Percentiles rank a stretch among this genome's conserved stretches.
These are phyloP conservation scores for Chenopodium berlandieri DNA, from an alignment of 148 eudicot species.

Conservation along the genomic window DNA sequence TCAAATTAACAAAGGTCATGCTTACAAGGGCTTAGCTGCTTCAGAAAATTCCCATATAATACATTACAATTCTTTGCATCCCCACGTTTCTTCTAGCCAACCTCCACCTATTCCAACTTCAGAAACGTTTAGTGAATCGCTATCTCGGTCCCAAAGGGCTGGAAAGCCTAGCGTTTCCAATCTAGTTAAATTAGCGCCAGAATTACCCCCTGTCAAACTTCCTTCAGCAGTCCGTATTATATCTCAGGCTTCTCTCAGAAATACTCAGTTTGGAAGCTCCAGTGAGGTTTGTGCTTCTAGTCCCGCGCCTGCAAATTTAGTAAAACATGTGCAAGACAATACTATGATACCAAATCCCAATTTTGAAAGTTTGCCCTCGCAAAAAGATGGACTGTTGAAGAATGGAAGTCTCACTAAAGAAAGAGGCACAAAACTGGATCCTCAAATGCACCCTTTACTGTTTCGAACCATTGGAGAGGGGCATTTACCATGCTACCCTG, in stretches of 20 bases:
- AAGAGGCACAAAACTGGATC: conserved; percentile 44
- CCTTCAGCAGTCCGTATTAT: conserved; percentile 90
- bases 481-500: conserved; percentile 49
- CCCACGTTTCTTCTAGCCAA: conserved; percentile 23
- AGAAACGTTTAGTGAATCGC: conserved; percentile 36
- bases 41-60: conserved; percentile 26
- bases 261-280: conserved; percentile 44
- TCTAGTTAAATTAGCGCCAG: conserved; percentile 83
- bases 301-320: conserved; percentile 29
- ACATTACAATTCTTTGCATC: conserved; percentile 22
- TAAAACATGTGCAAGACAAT: conserved; percentile 24
- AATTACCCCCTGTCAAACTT: conserved; percentile 95
- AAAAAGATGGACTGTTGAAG: conserved; percentile 27
- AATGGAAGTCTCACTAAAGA: conserved; percentile 35
- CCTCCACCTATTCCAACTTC: conserved; percentile 26
- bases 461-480: conserved; percentile 66
- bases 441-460: conserved; percentile 88
- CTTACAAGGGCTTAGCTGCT: conserved; percentile 28
- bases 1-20: conserved; percentile 27
- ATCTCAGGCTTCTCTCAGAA: conserved; percentile 67
- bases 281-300: conserved; percentile 28
- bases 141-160: conserved; percentile 39
- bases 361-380: conserved; percentile 27
- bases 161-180: conserved; percentile 46
- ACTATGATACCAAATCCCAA: conserved; percentile 20